Percentiles rank a stretch among this genome's conserved stretches.
Conservation (phyloP, 2,329 filamentous ascomycete genomes). For the Dothideomycetidae sp. region DNA sequence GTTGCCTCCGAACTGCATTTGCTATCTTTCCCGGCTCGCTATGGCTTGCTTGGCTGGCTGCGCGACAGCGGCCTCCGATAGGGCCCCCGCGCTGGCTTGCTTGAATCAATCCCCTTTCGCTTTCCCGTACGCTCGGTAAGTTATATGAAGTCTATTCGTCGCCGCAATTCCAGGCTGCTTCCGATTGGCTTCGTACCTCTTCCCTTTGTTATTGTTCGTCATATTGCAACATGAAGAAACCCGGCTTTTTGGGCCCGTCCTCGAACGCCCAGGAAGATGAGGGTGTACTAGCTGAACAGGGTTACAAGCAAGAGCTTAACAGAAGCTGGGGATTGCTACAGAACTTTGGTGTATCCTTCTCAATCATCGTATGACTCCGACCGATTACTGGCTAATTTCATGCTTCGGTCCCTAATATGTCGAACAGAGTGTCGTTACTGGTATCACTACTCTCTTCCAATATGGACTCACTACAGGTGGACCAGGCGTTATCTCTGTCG, state of each 20-base stretch:
- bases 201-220: no score
- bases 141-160: no score
- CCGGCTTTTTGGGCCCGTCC: background rate
- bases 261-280: slow-evolving; percentile 31
- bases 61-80: no score
- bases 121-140: no score
- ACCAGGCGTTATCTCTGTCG: slow-evolving; percentile 41
- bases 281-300: slow-evolving; percentile 39
- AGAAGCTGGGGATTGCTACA: slow-evolving; percentile 44
- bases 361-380: slow-evolving; percentile 39
- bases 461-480: slow-evolving; percentile 42
- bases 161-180: no score
- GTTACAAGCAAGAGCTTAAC: slow-evolving; percentile 45
- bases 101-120: no score
- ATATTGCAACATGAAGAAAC: slow-evolving; percentile 1
- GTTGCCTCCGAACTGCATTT: no score
- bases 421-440: slow-evolving; percentile 41
- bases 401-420: background rate
- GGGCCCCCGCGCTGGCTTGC: no score
- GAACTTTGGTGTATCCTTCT: slow-evolving; percentile 49
- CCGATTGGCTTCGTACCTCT: no score
- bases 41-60: no score
- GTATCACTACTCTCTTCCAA: slow-evolving; percentile 43
- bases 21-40: no score
- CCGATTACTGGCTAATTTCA: background rate